phyloP scores from a whole-genome alignment of 2,329 filamentous ascomycete species.

The Bimuria novae-zelandiae region DNA sequence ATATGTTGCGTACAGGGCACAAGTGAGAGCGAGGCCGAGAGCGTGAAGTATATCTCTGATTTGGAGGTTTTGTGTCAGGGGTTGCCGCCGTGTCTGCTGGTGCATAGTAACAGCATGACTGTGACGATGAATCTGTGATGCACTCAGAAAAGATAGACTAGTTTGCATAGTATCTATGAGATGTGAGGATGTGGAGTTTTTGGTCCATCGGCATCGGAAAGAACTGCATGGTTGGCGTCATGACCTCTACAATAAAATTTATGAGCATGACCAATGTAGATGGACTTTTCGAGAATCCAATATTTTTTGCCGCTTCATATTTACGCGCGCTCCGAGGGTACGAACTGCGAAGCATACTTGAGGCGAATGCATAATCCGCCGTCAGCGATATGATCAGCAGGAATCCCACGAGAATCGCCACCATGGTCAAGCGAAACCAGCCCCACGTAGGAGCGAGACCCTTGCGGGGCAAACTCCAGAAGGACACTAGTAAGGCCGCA shows the following conservation, averaged over 20 bases:
- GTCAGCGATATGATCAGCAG: not conserved
- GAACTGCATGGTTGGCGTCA: no score
- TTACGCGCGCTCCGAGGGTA: not conserved
- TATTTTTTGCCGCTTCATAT: not conserved
- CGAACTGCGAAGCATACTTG: not conserved
- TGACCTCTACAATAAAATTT: no score
- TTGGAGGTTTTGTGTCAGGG: conserved; percentile 78
- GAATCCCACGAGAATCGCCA: not conserved
- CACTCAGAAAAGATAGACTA: no score
- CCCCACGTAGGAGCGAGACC: not conserved
- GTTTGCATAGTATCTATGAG: no score
- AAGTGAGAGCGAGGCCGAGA: conserved; percentile 69
- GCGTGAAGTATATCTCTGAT: conserved; percentile 75
- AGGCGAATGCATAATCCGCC: not conserved
- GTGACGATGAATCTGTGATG: conserved; percentile 74
- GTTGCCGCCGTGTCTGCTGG: conserved; percentile 75
- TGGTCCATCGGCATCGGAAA: no score
- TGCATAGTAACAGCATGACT: conserved; percentile 88
- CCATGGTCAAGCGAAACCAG: not conserved
- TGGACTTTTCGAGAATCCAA: no score
- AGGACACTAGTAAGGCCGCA: no score
- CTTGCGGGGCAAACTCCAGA: not conserved
- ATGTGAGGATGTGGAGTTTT: no score
- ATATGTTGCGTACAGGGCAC: conserved; percentile 69
- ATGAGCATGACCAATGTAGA: no score